Evolutionary conservation across 495 filamentous ascomycete genomes (phyloP).

Genomic region (Penicillium bovifimosum): DNA sequence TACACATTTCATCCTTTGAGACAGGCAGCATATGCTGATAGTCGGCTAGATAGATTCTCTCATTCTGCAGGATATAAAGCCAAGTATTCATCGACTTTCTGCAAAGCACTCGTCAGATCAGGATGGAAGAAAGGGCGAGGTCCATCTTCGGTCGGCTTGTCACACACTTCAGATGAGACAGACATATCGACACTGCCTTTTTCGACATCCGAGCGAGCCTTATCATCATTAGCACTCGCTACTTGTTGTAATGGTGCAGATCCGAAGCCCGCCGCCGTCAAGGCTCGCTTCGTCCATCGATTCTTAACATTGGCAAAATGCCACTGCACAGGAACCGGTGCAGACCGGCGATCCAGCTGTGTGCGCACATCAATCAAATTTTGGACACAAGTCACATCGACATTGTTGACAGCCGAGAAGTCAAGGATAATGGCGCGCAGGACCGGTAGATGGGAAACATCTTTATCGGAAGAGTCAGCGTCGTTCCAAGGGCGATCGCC

Average conservation of each 20-base stretch:
- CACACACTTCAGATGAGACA: not conserved
- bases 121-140: constrained; percentile 82
- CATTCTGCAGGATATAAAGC: not conserved
- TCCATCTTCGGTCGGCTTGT: too few relatives aligned
- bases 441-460: constrained; percentile 55
- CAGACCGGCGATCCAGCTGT: constrained; percentile 79
- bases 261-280: constrained; percentile 84
- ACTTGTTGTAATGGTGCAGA: constrained; percentile 39
- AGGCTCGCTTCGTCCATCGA: constrained; percentile 90
- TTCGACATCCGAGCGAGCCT: constrained; percentile 50
- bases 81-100: constrained; percentile 49
- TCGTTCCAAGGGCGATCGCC: constrained; percentile 95
- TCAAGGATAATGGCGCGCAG: constrained; percentile 89
- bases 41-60: not conserved
- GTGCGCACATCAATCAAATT: constrained; percentile 93
- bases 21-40: not conserved
- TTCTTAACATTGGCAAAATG: constrained; percentile 89
- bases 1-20: not conserved
- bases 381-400: constrained; percentile 88
- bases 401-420: constrained; percentile 89
- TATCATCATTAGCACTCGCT: constrained; percentile 63
- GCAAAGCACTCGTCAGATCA: constrained; percentile 81
- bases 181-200: not conserved
- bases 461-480: constrained; percentile 60
- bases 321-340: constrained; percentile 82